A percentile compares a stretch with the other conserved stretches of the same genome.
Evolutionary conservation across 208 protist genomes (phyloP).

Genomic region (Acanthamoeba triangularis): DNA sequence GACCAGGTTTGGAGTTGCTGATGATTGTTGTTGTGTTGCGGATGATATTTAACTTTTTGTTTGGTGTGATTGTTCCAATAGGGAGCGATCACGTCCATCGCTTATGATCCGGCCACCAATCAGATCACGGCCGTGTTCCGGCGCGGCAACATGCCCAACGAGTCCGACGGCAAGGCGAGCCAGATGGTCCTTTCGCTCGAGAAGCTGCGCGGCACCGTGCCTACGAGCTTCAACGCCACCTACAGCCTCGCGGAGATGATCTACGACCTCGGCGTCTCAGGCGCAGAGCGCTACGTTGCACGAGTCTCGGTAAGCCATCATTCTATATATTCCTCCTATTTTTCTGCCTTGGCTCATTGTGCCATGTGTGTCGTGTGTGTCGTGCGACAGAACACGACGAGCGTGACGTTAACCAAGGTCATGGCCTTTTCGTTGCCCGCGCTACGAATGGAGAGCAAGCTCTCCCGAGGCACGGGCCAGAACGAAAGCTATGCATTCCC

Average conservation of each 20-base stretch:
- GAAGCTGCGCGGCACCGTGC: not conserved
- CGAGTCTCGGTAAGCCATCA: no score
- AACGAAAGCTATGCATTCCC: slow-evolving; percentile 62
- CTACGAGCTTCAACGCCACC: no score
- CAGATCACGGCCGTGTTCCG: not conserved
- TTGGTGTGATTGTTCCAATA: no score
- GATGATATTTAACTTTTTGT: no score
- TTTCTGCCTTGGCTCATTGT: no score
- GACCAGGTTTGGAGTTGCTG: not conserved
- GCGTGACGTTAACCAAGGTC: not conserved
- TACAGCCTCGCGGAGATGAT: not conserved
- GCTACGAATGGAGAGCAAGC: no score
- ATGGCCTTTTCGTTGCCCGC: not conserved
- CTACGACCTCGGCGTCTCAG: no score
- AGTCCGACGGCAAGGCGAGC: slow-evolving; percentile 34
- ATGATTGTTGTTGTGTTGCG: not conserved
- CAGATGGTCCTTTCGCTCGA: slow-evolving; percentile 73
- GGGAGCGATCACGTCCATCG: no score
- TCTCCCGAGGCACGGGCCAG: not conserved
- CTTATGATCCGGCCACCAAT: not conserved
- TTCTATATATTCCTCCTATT: no score
- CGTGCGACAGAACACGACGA: no score
- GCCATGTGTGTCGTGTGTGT: no score
- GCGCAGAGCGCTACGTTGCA: no score
- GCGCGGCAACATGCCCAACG: slow-evolving; percentile 71